phyloP scores from a whole-genome alignment of 345 rosid species.

The Aethionema arabicum region DNA sequence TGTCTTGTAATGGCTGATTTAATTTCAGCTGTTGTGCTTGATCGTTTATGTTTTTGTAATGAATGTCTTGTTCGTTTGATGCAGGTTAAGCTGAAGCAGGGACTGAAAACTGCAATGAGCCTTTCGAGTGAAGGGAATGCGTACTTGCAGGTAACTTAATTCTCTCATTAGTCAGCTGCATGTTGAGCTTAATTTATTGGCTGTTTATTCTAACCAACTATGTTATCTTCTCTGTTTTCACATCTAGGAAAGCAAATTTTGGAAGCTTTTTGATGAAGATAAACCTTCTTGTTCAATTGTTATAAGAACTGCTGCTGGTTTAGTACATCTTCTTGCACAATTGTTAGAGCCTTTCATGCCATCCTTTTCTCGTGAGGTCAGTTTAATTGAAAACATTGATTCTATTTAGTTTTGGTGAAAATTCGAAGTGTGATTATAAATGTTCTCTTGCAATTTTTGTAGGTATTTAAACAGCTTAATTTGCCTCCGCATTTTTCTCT shows the following conservation, averaged over 20 bases:
- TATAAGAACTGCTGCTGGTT: slow-evolving; percentile 75
- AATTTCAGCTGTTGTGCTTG: not conserved
- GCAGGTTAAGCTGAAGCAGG: slow-evolving; percentile 94
- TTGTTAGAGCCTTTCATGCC: slow-evolving; percentile 95
- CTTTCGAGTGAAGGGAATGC: slow-evolving; percentile 87
- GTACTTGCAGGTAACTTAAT: slow-evolving; percentile 67
- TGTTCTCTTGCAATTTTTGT: slow-evolving; percentile 28
- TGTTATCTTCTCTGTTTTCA: slow-evolving; percentile 23
- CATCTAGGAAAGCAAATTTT: slow-evolving; percentile 76
- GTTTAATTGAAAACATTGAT: slow-evolving; percentile 6
- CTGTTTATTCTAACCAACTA: slow-evolving; percentile 15
- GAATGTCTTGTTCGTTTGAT: slow-evolving; percentile 18
- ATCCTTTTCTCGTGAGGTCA: slow-evolving; percentile 89
- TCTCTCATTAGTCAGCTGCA: not conserved
- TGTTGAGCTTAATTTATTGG: slow-evolving; percentile 11
- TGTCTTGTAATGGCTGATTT: slow-evolving; percentile 8
- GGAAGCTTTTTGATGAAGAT: slow-evolving; percentile 88
- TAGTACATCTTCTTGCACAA: slow-evolving; percentile 81
- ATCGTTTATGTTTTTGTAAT: slow-evolving; percentile 12
- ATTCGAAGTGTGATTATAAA: slow-evolving; percentile 15
- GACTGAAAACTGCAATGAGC: slow-evolving; percentile 79
- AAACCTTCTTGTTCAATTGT: slow-evolving; percentile 70
- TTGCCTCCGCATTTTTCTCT: slow-evolving; percentile 65
- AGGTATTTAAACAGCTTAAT: slow-evolving; percentile 92
- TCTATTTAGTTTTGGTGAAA: not conserved